Conservation (phyloP, 208 protist species). For the Crithidia acanthocephali region DNA sequence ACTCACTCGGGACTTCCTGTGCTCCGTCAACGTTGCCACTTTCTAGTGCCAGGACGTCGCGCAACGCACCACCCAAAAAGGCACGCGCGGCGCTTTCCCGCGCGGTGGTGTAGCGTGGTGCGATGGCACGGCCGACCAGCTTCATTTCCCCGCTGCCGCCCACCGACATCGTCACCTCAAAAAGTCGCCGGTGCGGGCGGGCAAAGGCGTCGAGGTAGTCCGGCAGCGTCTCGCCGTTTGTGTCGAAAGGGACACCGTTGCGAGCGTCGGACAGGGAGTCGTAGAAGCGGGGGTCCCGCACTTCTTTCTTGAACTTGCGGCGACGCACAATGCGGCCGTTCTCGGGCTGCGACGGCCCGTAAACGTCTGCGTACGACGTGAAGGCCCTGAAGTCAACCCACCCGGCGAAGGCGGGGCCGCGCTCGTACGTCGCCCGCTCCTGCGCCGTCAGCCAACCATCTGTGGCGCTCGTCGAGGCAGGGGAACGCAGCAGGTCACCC, state of each 20-base stretch:
- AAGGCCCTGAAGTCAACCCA: constrained; percentile 44
- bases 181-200: constrained; percentile 58
- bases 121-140: constrained; percentile 59
- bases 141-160: constrained; percentile 31
- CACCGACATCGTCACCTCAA: constrained; percentile 79
- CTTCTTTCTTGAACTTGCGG: constrained; percentile 62
- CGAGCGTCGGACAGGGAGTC: constrained; percentile 77
- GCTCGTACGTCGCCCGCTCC: constrained; percentile 41
- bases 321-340: constrained; percentile 62
- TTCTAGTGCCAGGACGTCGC: constrained; percentile 42
- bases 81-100: constrained; percentile 67
- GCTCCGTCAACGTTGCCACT: neutral
- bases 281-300: constrained; percentile 82
- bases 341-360: constrained; percentile 58
- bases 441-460: constrained; percentile 66
- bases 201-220: constrained; percentile 61
- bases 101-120: constrained; percentile 67
- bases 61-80: constrained; percentile 64
- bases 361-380: constrained; percentile 60
- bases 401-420: constrained; percentile 63
- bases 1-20: neutral
- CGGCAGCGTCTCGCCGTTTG: constrained; percentile 51
- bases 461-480: neutral
- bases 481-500: neutral
- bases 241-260: constrained; percentile 77